These are phyloP conservation scores for Neospermospora avenae DNA, from an alignment of 2,329 filamentous ascomycete genomes.

Conservation along the genomic window DNA sequence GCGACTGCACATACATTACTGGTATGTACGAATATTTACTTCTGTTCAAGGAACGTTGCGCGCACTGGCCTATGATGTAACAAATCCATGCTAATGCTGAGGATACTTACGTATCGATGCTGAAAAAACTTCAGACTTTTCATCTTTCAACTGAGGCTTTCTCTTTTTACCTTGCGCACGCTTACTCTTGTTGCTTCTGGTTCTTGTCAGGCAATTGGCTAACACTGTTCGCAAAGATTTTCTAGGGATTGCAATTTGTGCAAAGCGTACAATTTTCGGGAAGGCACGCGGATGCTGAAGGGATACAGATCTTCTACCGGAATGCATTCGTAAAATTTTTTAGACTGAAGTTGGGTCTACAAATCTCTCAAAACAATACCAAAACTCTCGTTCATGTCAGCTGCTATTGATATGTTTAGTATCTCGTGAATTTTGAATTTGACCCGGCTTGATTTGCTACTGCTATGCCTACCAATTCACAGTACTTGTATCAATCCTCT, in stretches of 20 bases:
- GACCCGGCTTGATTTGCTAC: too few species aligned
- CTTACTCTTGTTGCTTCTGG: not conserved
- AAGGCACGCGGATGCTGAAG: too few species aligned
- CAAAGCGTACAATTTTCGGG: too few species aligned
- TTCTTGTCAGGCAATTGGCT: not conserved
- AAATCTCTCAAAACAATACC: too few species aligned
- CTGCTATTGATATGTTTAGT: too few species aligned
- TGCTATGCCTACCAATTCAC: too few species aligned
- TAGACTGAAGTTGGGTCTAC: too few species aligned
- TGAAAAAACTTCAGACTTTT: constrained; percentile 70
- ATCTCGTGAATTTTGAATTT: too few species aligned
- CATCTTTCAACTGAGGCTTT: constrained; percentile 75
- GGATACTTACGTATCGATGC: constrained; percentile 49
- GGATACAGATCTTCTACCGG: too few species aligned
- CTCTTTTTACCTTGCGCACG: not conserved
- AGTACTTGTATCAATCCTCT: too few species aligned
- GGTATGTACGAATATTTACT: constrained; percentile 15
- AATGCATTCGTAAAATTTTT: too few species aligned
- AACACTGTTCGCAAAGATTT: not conserved
- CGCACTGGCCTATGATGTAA: constrained; percentile 57
- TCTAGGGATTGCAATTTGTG: not conserved
- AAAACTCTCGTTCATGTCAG: too few species aligned
- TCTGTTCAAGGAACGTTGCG: constrained; percentile 13
- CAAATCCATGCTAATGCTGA: constrained; percentile 80
- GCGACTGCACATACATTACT: constrained; percentile 14